Percentiles rank a stretch among this genome's conserved stretches.
phyloP scores from a whole-genome alignment of 805 yeast species.

The Saccharomycopsis sp. region DNA sequence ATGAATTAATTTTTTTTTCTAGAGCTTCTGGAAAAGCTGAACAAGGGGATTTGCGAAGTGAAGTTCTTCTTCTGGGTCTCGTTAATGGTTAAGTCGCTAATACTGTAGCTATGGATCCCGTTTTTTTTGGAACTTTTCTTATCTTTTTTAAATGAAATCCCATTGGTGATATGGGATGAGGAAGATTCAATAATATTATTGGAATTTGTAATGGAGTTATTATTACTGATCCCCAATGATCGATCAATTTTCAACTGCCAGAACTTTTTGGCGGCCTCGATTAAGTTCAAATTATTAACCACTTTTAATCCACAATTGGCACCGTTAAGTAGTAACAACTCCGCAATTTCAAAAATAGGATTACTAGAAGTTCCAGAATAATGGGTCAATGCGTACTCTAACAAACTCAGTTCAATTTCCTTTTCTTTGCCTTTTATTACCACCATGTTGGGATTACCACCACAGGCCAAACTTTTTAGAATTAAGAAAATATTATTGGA shows the following conservation, averaged over 20 bases:
- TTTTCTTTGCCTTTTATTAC: conserved; percentile 26
- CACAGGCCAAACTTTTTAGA: conserved; percentile 33
- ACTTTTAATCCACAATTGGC: conserved; percentile 32
- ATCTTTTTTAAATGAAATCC: conserved; percentile 6
- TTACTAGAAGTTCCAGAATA: conserved; percentile 22
- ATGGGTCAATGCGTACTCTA: conserved; percentile 47
- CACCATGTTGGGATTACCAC: conserved; percentile 36
- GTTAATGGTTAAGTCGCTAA: conserved; percentile 1
- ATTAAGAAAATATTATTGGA: conserved; percentile 37
- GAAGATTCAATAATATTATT: background rate
- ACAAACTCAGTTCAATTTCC: conserved; percentile 24
- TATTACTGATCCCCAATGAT: conserved; percentile 14
- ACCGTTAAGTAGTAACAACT: conserved; percentile 48
- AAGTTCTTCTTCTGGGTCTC: conserved; percentile 8
- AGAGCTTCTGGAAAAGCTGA: conserved; percentile 13
- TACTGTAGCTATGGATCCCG: conserved; percentile 1
- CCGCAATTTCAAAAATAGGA: conserved; percentile 40
- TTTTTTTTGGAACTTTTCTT: conserved; percentile 7
- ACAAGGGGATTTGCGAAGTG: conserved; percentile 16
- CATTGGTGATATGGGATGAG: conserved; percentile 4
- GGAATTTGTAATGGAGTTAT: background rate
- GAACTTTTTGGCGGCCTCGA: conserved; percentile 38
- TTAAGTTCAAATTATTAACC: conserved; percentile 28
- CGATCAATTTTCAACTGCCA: conserved; percentile 38
- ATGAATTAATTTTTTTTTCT: conserved; percentile 12